These are phyloP conservation scores for Tylopilus sp. DNA, from an alignment of 768 basidiomycete species.

Conservation along the genomic window DNA sequence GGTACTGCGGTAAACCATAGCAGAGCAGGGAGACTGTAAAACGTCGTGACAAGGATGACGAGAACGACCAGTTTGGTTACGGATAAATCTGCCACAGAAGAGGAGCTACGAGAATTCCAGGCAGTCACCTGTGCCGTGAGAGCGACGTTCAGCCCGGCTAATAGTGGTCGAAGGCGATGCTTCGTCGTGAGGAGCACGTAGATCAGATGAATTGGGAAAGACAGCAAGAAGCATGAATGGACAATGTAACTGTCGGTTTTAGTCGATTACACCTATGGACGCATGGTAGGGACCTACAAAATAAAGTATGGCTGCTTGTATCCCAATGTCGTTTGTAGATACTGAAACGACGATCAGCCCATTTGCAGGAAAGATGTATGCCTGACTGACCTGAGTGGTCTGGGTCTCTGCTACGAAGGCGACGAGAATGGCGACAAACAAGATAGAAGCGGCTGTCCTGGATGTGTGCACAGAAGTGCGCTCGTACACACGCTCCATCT, in stretches of 20 bases:
- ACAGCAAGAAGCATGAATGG: slow-evolving; percentile 74
- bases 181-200: slow-evolving; percentile 53
- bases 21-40: slow-evolving; percentile 60
- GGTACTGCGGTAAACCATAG: slow-evolving; percentile 76
- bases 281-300: slow-evolving; percentile 53
- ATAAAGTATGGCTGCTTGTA: slow-evolving; percentile 89
- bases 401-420: slow-evolving; percentile 79
- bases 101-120: slow-evolving; percentile 4
- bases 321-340: slow-evolving; percentile 70
- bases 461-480: background rate
- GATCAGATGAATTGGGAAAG: slow-evolving; percentile 79
- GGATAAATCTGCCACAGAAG: slow-evolving; percentile 21
- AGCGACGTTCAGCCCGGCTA: slow-evolving; percentile 49
- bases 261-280: background rate
- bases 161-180: slow-evolving; percentile 45
- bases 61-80: slow-evolving; percentile 33
- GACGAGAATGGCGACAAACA: slow-evolving; percentile 60
- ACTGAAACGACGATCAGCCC: slow-evolving; percentile 39
- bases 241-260: slow-evolving; percentile 66
- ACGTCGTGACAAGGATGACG: slow-evolving; percentile 30
- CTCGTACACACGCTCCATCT: slow-evolving; percentile 7
- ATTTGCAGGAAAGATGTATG: background rate
- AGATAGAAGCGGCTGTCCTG: slow-evolving; percentile 44
- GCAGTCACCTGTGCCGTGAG: slow-evolving; percentile 34
- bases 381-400: slow-evolving; percentile 59